Conservation (phyloP, 495 filamentous ascomycete species). For the Neurospora africana region DNA sequence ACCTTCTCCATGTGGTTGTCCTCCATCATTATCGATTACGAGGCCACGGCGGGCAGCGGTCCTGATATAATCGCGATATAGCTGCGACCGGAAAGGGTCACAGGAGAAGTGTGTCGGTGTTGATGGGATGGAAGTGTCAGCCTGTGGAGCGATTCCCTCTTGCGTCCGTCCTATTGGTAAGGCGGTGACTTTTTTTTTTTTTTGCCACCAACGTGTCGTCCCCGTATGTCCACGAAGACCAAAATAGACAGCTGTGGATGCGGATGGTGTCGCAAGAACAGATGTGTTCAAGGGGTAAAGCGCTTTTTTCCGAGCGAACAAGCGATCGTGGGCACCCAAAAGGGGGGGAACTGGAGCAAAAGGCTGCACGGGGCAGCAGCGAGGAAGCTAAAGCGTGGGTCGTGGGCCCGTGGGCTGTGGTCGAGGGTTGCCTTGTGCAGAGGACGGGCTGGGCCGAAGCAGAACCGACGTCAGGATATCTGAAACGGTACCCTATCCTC, state of each 20-base stretch:
- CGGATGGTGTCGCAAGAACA: not conserved
- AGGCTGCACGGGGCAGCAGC: not conserved
- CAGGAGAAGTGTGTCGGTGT: not conserved
- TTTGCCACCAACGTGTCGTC: not conserved
- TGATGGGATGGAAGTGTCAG: not conserved
- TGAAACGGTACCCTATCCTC: not conserved
- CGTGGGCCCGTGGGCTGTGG: not conserved
- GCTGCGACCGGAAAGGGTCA: not conserved
- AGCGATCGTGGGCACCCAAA: not conserved
- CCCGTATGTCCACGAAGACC: not conserved
- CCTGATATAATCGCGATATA: not conserved
- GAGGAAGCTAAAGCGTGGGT: not conserved
- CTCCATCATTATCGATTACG: constrained; percentile 13
- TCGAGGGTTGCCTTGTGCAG: not conserved
- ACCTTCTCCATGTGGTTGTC: constrained; percentile 8
- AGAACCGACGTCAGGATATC: not conserved
- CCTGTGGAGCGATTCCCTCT: not conserved
- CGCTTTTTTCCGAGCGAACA: not conserved
- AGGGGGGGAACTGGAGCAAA: not conserved
- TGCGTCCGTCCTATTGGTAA: not conserved
- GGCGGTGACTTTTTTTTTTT: not conserved
- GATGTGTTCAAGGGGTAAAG: not conserved
- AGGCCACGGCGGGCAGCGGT: not conserved
- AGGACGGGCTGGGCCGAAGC: not conserved
- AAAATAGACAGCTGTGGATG: not conserved